These are phyloP conservation scores for Ogataea philodendri DNA, from an alignment of 805 yeast genomes.

Conservation along the genomic window DNA sequence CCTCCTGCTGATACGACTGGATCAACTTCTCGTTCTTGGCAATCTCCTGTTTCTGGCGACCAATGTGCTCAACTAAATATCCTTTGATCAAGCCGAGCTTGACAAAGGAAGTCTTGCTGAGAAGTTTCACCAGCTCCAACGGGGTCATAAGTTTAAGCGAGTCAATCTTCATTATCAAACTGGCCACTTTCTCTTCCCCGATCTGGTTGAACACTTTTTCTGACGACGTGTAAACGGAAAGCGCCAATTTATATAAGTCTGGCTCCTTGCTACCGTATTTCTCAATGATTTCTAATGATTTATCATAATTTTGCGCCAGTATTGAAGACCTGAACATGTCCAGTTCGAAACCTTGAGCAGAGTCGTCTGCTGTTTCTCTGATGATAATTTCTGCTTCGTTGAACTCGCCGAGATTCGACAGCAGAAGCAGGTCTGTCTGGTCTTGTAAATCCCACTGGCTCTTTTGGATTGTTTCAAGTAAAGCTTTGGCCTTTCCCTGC, in stretches of 20 bases:
- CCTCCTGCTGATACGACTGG: constrained; percentile 64
- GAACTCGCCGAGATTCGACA: constrained; percentile 58
- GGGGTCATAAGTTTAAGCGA: constrained; percentile 60
- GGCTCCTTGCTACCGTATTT: constrained; percentile 62
- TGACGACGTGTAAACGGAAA: constrained; percentile 60
- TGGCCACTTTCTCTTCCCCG: constrained; percentile 48
- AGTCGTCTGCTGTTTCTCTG: constrained; percentile 31
- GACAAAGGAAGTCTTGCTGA: constrained; percentile 63
- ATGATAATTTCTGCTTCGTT: constrained; percentile 46
- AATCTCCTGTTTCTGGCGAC: constrained; percentile 60
- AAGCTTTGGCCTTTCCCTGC: constrained; percentile 59
- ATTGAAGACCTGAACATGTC: constrained; percentile 66
- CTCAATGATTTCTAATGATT: constrained; percentile 55
- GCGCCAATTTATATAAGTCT: constrained; percentile 61
- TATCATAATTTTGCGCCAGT: constrained; percentile 53
- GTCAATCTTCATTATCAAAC: constrained; percentile 53
- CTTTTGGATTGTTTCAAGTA: constrained; percentile 41
- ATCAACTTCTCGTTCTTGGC: constrained; percentile 65
- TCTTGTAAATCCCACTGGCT: constrained; percentile 48
- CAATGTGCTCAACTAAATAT: constrained; percentile 60
- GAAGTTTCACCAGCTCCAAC: constrained; percentile 68
- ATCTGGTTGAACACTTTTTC: constrained; percentile 49
- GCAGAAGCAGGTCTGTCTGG: constrained; percentile 49
- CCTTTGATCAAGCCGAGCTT: constrained; percentile 63
- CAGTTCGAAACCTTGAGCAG: constrained; percentile 43